Base-by-base conservation (phyloP, 2,329 filamentous ascomycete genomes). In the Aureobasidium subglaciale region DNA sequence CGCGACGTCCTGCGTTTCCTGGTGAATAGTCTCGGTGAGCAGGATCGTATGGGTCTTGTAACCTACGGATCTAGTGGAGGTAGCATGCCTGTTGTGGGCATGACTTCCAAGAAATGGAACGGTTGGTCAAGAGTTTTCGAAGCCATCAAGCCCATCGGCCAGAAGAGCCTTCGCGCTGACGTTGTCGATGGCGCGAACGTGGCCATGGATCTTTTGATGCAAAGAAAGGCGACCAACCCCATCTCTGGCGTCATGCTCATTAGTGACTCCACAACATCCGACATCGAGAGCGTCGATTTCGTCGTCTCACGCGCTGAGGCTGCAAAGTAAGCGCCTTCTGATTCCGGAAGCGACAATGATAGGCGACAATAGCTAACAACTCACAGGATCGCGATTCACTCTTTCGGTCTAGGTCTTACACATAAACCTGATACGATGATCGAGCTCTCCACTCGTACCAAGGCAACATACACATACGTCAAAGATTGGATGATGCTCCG, bases 401-500 rank as follows among this genome's bases (percentile, higher is more conserved):
- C 93, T 0, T 99, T 99, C 64, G 93, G 93, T 30, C 80, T 99
- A 16, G 93, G 93, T 50, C 84, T 96, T 76, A 97, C 92, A 0
- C 93, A 99, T 73, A 97, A 97, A 73, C 93, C 93, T 5, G 93
- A 99, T 68, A 96, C 91, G 1, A 95, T 99, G 90, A 96, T 99
- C 60, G 92, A 97, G 72, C 77, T 99, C 11, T 97, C 93, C 0
- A 93, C 88, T 6, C 82, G 90, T 59, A 99, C 93, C 3, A 99
- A 97, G 74, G 93, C 91, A 4, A 95, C 90, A 1, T 99, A 97
- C 67, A 95, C 90, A 1, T 99, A 97, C 65, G 91, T 99, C 63
- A 99, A 97, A 73, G 93, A 99, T 70, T 99, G 93, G 93, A 97
- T 97, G 92, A 99, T 97, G 92, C 80, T 99, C 32, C 86, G 93